Percentiles rank a stretch among this genome's conserved stretches.
Conservation (phyloP, 208 protist species). For the Acanthamoeba pearcei region DNA sequence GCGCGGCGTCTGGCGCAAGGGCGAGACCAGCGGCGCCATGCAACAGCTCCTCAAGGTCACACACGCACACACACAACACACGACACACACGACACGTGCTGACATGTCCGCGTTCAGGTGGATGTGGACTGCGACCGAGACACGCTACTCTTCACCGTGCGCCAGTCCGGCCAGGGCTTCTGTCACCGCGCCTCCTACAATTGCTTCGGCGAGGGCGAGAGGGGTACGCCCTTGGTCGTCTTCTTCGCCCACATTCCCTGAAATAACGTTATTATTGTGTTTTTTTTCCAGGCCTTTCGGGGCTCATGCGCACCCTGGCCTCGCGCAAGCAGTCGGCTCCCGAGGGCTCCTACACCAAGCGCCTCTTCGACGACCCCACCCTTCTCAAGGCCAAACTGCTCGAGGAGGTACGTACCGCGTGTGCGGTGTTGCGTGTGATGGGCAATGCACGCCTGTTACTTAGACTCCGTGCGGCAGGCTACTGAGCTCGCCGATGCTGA, state of each 20-base stretch:
- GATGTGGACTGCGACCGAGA: slow-evolving; percentile 87
- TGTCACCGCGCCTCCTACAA: slow-evolving; percentile 74
- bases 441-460: too few relatives aligned
- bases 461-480: background rate
- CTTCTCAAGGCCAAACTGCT: slow-evolving; percentile 85
- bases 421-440: background rate
- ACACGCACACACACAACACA: background rate
- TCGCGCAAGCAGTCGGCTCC: slow-evolving; percentile 74
- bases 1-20: slow-evolving; percentile 88
- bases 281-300: background rate
- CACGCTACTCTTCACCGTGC: slow-evolving; percentile 84
- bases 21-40: slow-evolving; percentile 83
- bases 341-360: slow-evolving; percentile 86
- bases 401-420: slow-evolving; percentile 81
- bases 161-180: slow-evolving; percentile 54
- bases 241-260: background rate
- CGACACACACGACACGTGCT: background rate
- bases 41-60: slow-evolving; percentile 51
- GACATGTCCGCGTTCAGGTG: slow-evolving; percentile 38
- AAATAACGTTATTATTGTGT: background rate
- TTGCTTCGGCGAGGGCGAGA: slow-evolving; percentile 50
- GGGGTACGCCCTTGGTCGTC: background rate
- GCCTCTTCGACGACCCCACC: slow-evolving; percentile 83
- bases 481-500: slow-evolving; percentile 26
- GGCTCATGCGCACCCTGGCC: slow-evolving; percentile 65